Evolutionary conservation across 768 basidiomycete species (phyloP).

Genomic region (Suillus weaverae): DNA sequence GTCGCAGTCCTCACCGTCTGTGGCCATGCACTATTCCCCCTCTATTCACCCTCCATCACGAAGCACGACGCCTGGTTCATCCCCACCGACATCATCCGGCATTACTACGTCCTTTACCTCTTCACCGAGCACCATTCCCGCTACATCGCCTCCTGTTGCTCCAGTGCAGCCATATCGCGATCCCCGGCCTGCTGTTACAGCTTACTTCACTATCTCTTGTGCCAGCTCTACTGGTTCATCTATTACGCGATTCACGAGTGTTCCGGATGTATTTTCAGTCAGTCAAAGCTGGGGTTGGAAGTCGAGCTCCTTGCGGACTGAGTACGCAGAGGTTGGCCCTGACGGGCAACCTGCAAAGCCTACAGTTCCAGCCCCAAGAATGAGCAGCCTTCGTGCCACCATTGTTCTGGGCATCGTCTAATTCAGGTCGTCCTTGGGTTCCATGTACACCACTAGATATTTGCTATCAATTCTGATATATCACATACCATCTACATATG

Average conservation of each 20-base stretch:
- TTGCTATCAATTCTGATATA: neutral
- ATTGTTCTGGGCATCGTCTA: conserved; percentile 77
- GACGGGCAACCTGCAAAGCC: conserved; percentile 33
- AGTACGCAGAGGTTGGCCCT: conserved; percentile 44
- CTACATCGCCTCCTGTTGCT: conserved; percentile 44
- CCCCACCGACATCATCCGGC: conserved; percentile 23
- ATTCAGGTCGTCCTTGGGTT: neutral
- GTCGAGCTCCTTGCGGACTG: conserved; percentile 52
- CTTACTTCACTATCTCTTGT: conserved; percentile 84
- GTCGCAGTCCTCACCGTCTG: conserved; percentile 23
- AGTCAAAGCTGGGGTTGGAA: conserved; percentile 97
- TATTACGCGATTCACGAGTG: conserved; percentile 80
- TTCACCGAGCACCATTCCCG: conserved; percentile 31
- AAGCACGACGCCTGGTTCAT: conserved; percentile 43
- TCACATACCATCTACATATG: neutral
- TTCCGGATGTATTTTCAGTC: conserved; percentile 81
- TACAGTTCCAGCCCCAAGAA: conserved; percentile 31
- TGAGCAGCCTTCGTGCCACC: conserved; percentile 74
- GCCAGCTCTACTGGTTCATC: conserved; percentile 79
- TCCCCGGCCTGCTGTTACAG: conserved; percentile 65
- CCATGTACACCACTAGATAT: neutral
- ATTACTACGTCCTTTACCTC: conserved; percentile 24
- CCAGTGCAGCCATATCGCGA: conserved; percentile 77
- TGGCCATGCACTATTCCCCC: conserved; percentile 41
- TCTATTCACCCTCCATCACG: conserved; percentile 45